A percentile compares a stretch with the other conserved stretches of the same genome.
Conservation (phyloP, 768 basidiomycete genomes). For the Pulveroboletus frians region DNA sequence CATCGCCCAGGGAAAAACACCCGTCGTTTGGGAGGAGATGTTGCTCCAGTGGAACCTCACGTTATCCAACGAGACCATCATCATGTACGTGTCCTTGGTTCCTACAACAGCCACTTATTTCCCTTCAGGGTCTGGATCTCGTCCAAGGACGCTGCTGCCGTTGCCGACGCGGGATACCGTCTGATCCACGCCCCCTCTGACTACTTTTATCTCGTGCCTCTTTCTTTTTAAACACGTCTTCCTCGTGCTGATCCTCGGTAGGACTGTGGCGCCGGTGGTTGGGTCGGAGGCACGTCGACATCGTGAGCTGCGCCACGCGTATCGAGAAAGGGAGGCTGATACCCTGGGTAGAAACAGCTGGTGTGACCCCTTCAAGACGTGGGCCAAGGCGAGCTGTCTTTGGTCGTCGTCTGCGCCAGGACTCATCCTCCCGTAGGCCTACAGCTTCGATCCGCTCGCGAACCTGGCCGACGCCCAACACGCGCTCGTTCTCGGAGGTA, state of each 20-base stretch:
- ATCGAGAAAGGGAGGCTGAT: slow-evolving; percentile 3
- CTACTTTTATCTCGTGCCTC: slow-evolving; percentile 48
- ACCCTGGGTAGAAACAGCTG: slow-evolving; percentile 37
- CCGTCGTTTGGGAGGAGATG: slow-evolving; percentile 81
- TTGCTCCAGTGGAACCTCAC: slow-evolving; percentile 35
- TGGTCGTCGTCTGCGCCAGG: neutral
- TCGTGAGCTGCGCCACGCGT: slow-evolving; percentile 21
- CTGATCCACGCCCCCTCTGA: slow-evolving; percentile 47
- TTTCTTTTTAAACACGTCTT: neutral
- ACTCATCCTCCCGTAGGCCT: slow-evolving; percentile 29
- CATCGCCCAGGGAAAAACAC: slow-evolving; percentile 55
- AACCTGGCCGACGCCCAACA: slow-evolving; percentile 35
- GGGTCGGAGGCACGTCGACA: slow-evolving; percentile 35
- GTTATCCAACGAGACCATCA: slow-evolving; percentile 38
- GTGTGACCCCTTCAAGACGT: slow-evolving; percentile 51
- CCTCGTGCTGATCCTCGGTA: slow-evolving; percentile 8
- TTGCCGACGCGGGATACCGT: slow-evolving; percentile 37
- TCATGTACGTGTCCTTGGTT: slow-evolving; percentile 28
- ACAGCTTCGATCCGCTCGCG: slow-evolving; percentile 47
- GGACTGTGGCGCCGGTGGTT: slow-evolving; percentile 47
- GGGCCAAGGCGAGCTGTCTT: slow-evolving; percentile 37
- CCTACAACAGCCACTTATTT: neutral
- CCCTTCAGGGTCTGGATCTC: slow-evolving; percentile 42
- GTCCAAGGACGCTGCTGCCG: slow-evolving; percentile 34
- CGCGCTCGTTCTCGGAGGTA: slow-evolving; percentile 36